These are phyloP conservation scores for Thamnidium elegans DNA, from an alignment of 192 early-diverging fungal species.

Conservation along the genomic window DNA sequence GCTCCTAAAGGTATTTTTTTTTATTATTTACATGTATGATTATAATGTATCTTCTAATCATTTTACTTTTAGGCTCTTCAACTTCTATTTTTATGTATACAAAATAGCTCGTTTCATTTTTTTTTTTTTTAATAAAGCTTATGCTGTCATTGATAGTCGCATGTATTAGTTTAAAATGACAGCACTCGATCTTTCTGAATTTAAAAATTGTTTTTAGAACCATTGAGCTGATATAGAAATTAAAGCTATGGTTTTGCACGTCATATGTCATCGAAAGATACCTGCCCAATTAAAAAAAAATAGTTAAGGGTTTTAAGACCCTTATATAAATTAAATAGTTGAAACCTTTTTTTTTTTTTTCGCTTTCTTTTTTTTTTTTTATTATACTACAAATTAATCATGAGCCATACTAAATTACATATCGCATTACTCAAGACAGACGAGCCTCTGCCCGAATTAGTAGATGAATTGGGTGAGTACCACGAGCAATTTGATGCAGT, in stretches of 20 bases:
- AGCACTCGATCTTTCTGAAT: too few species aligned
- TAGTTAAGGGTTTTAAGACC: too few species aligned
- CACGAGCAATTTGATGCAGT: conserved; percentile 34
- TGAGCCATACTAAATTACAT: conserved; percentile 20
- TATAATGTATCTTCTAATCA: background rate
- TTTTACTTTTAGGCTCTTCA: conserved; percentile 17
- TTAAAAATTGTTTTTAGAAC: too few species aligned
- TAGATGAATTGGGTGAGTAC: conserved; percentile 46
- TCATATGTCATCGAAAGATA: too few species aligned
- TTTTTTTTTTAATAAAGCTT: too few species aligned
- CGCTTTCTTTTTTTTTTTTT: background rate
- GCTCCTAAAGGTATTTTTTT: conserved; percentile 12
- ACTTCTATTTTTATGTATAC: conserved; percentile 19
- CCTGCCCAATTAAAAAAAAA: too few species aligned
- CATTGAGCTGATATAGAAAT: too few species aligned
- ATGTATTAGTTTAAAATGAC: too few species aligned
- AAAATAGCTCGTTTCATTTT: conserved; percentile 11
- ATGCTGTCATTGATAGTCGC: too few species aligned
- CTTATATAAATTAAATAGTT: too few species aligned
- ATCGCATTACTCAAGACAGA: conserved; percentile 50
- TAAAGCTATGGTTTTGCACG: too few species aligned
- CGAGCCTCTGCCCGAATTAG: conserved; percentile 42
- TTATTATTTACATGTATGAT: background rate
- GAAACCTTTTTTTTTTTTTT: too few species aligned
- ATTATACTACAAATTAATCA: background rate